These are phyloP conservation scores for Casuarina glauca DNA, from an alignment of 306 rosid genomes.

Conservation along the genomic window DNA sequence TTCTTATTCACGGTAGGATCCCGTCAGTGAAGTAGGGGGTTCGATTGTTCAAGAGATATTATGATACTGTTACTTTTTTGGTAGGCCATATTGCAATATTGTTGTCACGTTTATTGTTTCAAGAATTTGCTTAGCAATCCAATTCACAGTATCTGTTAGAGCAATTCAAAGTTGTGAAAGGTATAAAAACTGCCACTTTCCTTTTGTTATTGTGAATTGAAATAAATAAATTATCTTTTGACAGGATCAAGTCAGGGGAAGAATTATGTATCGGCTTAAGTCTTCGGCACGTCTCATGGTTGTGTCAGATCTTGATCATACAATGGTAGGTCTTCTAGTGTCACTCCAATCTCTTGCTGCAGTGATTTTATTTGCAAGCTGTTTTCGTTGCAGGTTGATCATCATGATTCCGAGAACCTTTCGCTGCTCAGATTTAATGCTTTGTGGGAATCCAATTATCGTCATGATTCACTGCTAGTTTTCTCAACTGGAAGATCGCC, in stretches of 20 bases:
- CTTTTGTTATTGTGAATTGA: neutral
- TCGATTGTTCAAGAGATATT: neutral
- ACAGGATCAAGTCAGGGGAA: conserved; percentile 36
- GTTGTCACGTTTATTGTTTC: neutral
- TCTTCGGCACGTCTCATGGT: conserved; percentile 76
- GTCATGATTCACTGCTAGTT: conserved; percentile 85
- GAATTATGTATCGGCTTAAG: conserved; percentile 64
- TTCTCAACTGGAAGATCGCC: conserved; percentile 96
- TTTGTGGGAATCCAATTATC: conserved; percentile 83
- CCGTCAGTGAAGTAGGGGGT: neutral
- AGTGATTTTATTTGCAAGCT: conserved; percentile 28
- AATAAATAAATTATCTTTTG: neutral
- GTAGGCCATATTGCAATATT: neutral
- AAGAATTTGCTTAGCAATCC: neutral
- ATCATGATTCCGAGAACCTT: conserved; percentile 75
- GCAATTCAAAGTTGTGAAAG: neutral
- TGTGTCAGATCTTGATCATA: conserved; percentile 98
- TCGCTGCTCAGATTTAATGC: conserved; percentile 86
- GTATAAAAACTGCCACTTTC: neutral
- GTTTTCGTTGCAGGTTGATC: conserved; percentile 77
- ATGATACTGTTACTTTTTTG: neutral
- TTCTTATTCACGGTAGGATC: neutral
- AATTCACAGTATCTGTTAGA: neutral
- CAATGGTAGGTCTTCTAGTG: conserved; percentile 61
- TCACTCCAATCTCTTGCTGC: conserved; percentile 10